These are phyloP conservation scores for Chalaropsis ovoidea DNA, from an alignment of 2,329 filamentous ascomycete species.

Conservation along the genomic window DNA sequence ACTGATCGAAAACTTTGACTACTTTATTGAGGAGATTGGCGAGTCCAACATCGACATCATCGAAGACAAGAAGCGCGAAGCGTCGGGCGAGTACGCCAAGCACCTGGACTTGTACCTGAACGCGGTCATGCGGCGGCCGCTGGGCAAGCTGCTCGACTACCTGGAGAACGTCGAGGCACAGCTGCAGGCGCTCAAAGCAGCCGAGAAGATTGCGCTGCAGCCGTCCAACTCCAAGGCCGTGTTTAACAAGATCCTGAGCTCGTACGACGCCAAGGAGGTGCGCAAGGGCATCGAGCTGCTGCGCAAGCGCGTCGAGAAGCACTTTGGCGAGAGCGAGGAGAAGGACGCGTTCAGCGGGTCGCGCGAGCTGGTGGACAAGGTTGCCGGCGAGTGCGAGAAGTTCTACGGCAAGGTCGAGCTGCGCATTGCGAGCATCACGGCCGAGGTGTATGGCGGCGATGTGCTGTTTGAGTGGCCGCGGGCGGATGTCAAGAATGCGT, in stretches of 20 bases:
- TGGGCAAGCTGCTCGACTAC: conserved; percentile 86
- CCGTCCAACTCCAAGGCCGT: conserved; percentile 71
- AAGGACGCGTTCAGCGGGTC: conserved; percentile 63
- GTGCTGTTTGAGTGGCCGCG: conserved; percentile 57
- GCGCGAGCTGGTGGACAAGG: conserved; percentile 46
- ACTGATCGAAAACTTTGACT: conserved; percentile 97
- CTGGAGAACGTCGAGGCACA: conserved; percentile 78
- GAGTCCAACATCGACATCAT: conserved; percentile 67
- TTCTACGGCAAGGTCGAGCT: conserved; percentile 54
- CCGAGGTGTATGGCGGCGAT: conserved; percentile 55
- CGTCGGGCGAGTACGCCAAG: conserved; percentile 67
- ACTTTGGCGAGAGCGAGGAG: conserved; percentile 86
- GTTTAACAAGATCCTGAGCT: conserved; percentile 76
- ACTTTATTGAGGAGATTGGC: conserved; percentile 77
- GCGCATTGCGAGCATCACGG: conserved; percentile 49
- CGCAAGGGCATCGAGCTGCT: conserved; percentile 82
- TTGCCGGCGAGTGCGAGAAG: conserved; percentile 50
- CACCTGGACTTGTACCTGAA: conserved; percentile 81
- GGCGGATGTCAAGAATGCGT: conserved; percentile 51
- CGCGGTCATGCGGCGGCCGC: conserved; percentile 75
- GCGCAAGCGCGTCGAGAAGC: conserved; percentile 88
- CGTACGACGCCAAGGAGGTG: conserved; percentile 74
- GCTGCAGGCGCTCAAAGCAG: conserved; percentile 48
- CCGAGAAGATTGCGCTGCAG: conserved; percentile 60
- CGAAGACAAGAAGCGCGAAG: conserved; percentile 71